These are phyloP conservation scores for Ascochyta lentis DNA, from an alignment of 2,329 filamentous ascomycete species.

Conservation along the genomic window DNA sequence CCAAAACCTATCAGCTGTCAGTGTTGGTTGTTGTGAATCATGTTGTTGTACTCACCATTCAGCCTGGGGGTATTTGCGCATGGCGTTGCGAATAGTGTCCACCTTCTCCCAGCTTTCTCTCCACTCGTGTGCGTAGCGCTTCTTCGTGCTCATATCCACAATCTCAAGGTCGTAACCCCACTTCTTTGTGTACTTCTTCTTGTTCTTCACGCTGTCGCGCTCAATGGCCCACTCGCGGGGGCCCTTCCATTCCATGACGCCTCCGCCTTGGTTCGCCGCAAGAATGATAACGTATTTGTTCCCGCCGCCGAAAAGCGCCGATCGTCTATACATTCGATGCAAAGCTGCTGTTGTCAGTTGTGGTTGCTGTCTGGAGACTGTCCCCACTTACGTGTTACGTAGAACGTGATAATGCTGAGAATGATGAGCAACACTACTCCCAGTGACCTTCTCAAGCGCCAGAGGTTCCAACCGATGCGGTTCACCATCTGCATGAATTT, in stretches of 20 bases:
- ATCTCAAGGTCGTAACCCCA: conserved; percentile 98
- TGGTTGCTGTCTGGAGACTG: neutral
- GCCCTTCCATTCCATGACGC: conserved; percentile 99
- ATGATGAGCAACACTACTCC: conserved; percentile 66
- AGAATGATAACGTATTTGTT: conserved; percentile 93
- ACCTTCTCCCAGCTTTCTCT: conserved; percentile 99
- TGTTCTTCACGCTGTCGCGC: conserved; percentile 93
- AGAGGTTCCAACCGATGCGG: conserved; percentile 60
- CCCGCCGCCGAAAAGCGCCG: conserved; percentile 79
- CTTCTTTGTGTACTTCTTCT: conserved; percentile 80
- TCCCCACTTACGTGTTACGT: conserved; percentile 71
- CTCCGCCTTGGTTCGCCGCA: conserved; percentile 91
- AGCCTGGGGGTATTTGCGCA: conserved; percentile 92
- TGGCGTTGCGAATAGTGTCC: conserved; percentile 84
- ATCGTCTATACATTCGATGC: conserved; percentile 70
- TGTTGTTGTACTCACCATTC: conserved; percentile 75
- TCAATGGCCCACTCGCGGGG: conserved; percentile 98
- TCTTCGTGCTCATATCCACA: conserved; percentile 98
- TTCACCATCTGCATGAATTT: conserved; percentile 44
- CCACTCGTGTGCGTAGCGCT: conserved; percentile 98
- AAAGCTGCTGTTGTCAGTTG: conserved; percentile 56
- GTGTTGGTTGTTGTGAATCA: neutral
- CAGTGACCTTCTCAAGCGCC: conserved; percentile 70
- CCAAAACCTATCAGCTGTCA: conserved; percentile 82
- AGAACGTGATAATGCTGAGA: conserved; percentile 69